A percentile compares a stretch with the other conserved stretches of the same genome.
These are phyloP conservation scores for Aethionema arabicum DNA, from an alignment of 345 rosid genomes.

Conservation along the genomic window DNA sequence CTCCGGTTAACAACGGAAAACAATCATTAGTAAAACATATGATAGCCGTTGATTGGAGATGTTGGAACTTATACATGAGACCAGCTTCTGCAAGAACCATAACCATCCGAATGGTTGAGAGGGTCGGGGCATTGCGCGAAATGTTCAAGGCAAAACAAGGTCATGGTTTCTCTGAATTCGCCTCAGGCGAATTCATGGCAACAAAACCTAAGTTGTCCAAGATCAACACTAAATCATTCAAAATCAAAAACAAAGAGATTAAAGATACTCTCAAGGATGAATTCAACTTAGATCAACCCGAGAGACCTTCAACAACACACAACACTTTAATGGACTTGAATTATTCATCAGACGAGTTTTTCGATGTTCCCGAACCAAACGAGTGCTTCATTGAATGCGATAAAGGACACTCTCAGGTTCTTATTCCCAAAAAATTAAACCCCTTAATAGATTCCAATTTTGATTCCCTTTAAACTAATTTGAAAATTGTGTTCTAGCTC, in stretches of 20 bases:
- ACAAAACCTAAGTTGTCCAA: constrained; percentile 38
- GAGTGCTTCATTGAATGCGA: constrained; percentile 48
- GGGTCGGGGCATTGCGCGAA: constrained; percentile 87
- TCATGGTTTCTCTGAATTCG: constrained; percentile 42
- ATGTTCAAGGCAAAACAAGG: constrained; percentile 64
- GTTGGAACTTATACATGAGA: constrained; percentile 63
- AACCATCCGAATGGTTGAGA: constrained; percentile 78
- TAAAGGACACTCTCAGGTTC: constrained; percentile 41
- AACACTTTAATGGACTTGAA: constrained; percentile 55
- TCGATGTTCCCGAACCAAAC: constrained; percentile 71
- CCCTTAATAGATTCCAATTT: constrained; percentile 34
- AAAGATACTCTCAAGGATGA: constrained; percentile 29
- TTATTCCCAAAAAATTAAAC: background rate
- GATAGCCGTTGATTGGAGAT: constrained; percentile 93
- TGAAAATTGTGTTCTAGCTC: constrained; percentile 41
- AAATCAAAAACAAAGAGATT: constrained; percentile 27
- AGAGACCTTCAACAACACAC: constrained; percentile 42
- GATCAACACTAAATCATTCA: constrained; percentile 32
- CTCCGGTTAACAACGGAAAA: constrained; percentile 68
- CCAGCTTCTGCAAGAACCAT: constrained; percentile 65
- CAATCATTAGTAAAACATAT: constrained; percentile 84
- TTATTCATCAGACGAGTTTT: constrained; percentile 80
- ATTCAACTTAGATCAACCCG: constrained; percentile 39
- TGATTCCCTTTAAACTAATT: constrained; percentile 23
- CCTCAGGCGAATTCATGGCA: constrained; percentile 39